A percentile compares a stretch with the other conserved stretches of the same genome.
Conservation (phyloP, 2,329 filamentous ascomycete genomes). For the Botrytis fragariae region DNA sequence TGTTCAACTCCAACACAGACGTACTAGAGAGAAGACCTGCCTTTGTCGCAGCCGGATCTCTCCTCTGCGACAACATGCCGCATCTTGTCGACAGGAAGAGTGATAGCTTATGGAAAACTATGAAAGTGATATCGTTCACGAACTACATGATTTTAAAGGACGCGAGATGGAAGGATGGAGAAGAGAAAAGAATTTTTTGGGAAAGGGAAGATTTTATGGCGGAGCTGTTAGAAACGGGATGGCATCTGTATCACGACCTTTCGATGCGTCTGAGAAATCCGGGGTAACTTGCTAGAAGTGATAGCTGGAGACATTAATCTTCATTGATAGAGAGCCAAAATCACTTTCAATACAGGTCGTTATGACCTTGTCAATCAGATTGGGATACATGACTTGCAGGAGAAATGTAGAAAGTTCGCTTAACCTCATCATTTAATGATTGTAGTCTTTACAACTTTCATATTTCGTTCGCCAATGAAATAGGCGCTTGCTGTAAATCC, state of each 20-base stretch:
- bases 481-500: not conserved
- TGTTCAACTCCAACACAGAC: not conserved
- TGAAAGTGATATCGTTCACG: not conserved
- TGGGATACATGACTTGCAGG: not conserved
- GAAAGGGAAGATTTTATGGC: not conserved
- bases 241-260: not conserved
- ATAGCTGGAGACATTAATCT: not conserved
- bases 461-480: not conserved
- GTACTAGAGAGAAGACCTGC: not conserved
- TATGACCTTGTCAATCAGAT: not conserved
- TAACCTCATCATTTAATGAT: not conserved
- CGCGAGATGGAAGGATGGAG: not conserved
- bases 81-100: not conserved
- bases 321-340: not conserved
- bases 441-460: not conserved
- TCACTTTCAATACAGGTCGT: not conserved
- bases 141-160: not conserved
- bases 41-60: not conserved
- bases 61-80: not conserved
- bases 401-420: not conserved
- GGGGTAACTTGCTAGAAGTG: not conserved
- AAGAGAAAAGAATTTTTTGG: not conserved
- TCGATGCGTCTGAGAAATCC: too few species aligned
- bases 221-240: not conserved
- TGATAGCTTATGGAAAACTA: not conserved